These are phyloP conservation scores for Irpex rosettiformis DNA, from an alignment of 1,284 basidiomycete genomes.

Conservation along the genomic window DNA sequence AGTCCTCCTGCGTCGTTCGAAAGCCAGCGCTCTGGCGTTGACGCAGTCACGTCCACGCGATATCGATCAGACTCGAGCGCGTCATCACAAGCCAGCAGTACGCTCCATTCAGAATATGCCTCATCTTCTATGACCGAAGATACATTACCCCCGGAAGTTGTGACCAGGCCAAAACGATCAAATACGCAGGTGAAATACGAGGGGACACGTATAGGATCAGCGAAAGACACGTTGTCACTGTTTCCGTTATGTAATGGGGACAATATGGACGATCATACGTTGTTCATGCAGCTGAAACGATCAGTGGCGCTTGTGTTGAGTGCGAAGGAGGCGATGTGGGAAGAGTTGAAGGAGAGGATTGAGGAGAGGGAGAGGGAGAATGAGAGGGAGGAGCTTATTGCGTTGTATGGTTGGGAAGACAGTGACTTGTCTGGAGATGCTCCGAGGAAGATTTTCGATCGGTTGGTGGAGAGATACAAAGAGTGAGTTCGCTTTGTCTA, in stretches of 20 bases:
- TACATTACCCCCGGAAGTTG: background rate
- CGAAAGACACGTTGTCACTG: constrained; percentile 34
- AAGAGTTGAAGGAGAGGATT: constrained; percentile 62
- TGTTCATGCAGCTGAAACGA: constrained; percentile 69
- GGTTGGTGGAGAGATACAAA: constrained; percentile 57
- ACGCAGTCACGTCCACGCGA: background rate
- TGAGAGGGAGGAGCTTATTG: constrained; percentile 44
- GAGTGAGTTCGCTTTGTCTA: constrained; percentile 38
- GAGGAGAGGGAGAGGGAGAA: constrained; percentile 30
- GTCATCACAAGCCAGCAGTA: background rate
- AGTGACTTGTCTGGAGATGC: constrained; percentile 52
- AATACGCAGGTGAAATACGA: constrained; percentile 25
- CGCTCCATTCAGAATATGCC: background rate
- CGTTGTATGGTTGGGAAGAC: constrained; percentile 61
- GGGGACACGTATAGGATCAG: constrained; percentile 34
- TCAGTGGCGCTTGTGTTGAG: constrained; percentile 63
- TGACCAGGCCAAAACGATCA: background rate
- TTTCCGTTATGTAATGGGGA: constrained; percentile 43
- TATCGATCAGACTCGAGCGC: background rate
- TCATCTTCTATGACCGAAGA: background rate
- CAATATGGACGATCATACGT: constrained; percentile 51
- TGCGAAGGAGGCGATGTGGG: constrained; percentile 79
- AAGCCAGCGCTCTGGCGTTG: background rate
- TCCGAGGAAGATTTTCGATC: constrained; percentile 59
- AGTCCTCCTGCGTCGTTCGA: background rate